phyloP scores from a whole-genome alignment of 805 yeast species.

The Blastobotrys americana region DNA sequence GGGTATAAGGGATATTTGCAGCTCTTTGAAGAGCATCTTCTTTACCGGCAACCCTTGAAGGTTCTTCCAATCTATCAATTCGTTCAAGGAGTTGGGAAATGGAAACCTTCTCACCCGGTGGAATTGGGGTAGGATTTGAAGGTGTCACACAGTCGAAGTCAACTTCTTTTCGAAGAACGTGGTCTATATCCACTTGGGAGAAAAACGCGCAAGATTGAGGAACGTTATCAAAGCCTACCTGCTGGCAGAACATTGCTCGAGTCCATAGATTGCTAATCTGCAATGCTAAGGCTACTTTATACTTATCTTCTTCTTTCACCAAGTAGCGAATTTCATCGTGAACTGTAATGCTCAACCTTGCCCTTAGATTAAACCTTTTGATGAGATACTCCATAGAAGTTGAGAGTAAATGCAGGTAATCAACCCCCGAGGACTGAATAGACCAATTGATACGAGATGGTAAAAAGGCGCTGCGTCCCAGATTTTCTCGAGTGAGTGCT shows the following conservation, averaged over 20 bases:
- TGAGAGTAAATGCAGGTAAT: conserved; percentile 77
- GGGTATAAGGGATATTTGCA: conserved; percentile 4
- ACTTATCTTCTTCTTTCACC: conserved; percentile 64
- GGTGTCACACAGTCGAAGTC: conserved; percentile 87
- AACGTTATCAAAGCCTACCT: conserved; percentile 76
- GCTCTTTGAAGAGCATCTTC: not conserved
- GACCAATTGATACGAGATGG: conserved; percentile 97
- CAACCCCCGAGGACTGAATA: conserved; percentile 96
- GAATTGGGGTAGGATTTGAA: conserved; percentile 61
- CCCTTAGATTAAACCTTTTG: conserved; percentile 56
- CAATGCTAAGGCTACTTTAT: conserved; percentile 69
- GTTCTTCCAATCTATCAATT: conserved; percentile 20
- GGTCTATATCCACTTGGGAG: conserved; percentile 87
- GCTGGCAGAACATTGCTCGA: conserved; percentile 89
- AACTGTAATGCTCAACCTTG: conserved; percentile 77
- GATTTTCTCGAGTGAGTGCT: conserved; percentile 61
- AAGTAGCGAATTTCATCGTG: conserved; percentile 91
- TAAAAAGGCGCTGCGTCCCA: conserved; percentile 54
- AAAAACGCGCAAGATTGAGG: conserved; percentile 96
- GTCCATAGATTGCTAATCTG: conserved; percentile 95
- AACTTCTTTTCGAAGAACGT: conserved; percentile 87
- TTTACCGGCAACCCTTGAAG: not conserved
- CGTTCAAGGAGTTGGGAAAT: conserved; percentile 43
- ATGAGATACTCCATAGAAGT: conserved; percentile 81
- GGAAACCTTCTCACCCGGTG: conserved; percentile 71